A percentile compares a stretch with the other conserved stretches of the same genome.
Conservation (phyloP, 2,329 filamentous ascomycete species). For the Cylindrodendrum hubeiense region DNA sequence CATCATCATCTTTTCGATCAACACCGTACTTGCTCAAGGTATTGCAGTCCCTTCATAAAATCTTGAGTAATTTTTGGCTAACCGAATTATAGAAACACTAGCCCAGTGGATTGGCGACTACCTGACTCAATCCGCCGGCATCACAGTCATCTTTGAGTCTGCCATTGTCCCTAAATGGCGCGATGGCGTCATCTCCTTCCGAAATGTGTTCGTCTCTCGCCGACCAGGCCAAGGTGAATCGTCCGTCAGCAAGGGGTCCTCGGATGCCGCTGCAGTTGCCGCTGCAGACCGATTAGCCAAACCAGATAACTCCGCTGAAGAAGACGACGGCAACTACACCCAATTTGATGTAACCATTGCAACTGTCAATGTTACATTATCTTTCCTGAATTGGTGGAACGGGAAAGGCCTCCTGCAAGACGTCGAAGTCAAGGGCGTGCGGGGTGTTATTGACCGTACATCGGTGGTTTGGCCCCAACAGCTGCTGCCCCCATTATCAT, state of each 20-base stretch:
- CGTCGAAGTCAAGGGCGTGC: constrained; percentile 93
- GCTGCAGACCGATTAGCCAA: constrained; percentile 75
- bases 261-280: constrained; percentile 86
- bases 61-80: neutral
- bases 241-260: constrained; percentile 93
- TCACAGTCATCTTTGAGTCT: constrained; percentile 96
- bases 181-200: constrained; percentile 94
- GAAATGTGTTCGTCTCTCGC: constrained; percentile 95
- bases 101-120: constrained; percentile 96
- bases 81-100: constrained; percentile 77
- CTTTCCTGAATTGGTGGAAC: constrained; percentile 99
- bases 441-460: constrained; percentile 92
- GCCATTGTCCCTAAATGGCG: constrained; percentile 97
- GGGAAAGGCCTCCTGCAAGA: constrained; percentile 92
- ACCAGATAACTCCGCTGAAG: constrained; percentile 42
- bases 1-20: constrained; percentile 88
- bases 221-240: constrained; percentile 85
- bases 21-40: constrained; percentile 96
- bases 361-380: constrained; percentile 95
- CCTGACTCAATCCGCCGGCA: constrained; percentile 90
- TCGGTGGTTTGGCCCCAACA: constrained; percentile 77
- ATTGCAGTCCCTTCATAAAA: constrained; percentile 42
- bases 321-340: constrained; percentile 95
- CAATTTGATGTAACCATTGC: constrained; percentile 97
- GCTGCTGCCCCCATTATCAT: constrained; percentile 84